These are phyloP conservation scores for Fusarium sarcochroum DNA, from an alignment of 2,329 filamentous ascomycete genomes.

Conservation along the genomic window DNA sequence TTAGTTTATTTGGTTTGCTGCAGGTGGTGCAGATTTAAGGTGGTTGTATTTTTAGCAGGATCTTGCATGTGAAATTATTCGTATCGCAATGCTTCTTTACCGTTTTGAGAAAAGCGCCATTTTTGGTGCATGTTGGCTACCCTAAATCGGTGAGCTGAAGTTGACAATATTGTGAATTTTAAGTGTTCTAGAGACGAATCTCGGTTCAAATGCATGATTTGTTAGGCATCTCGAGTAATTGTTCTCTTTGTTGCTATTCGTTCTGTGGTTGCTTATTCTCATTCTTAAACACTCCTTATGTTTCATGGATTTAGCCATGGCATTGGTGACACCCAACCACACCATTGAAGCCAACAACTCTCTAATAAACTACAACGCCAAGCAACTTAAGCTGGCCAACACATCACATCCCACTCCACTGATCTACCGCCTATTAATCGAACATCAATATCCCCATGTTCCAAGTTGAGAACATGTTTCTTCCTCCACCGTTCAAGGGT, in stretches of 20 bases:
- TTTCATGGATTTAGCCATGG: neutral
- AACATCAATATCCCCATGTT: neutral
- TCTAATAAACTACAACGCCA: neutral
- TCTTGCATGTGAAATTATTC: neutral
- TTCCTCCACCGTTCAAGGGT: neutral
- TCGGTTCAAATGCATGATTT: neutral
- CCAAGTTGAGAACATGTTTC: neutral
- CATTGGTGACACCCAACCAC: neutral
- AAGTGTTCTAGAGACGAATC: neutral
- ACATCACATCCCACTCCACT: conserved; percentile 3
- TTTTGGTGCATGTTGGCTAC: neutral
- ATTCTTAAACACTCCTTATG: neutral
- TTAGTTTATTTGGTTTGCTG: neutral
- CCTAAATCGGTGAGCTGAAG: neutral
- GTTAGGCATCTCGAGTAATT: neutral
- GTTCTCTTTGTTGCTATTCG: neutral
- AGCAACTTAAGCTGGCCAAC: conserved; percentile 6
- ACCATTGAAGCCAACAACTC: neutral
- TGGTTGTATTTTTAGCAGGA: conserved; percentile 6
- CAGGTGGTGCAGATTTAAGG: neutral
- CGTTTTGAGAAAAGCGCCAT: conserved; percentile 21
- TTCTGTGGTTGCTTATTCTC: neutral
- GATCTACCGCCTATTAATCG: conserved; percentile 10
- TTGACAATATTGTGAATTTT: neutral
- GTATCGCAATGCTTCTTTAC: conserved; percentile 8